Percentiles rank a stretch among this genome's conserved stretches.
Evolutionary conservation across 305 asterid genomes (phyloP).

Genomic region (Solanum chacoense): DNA sequence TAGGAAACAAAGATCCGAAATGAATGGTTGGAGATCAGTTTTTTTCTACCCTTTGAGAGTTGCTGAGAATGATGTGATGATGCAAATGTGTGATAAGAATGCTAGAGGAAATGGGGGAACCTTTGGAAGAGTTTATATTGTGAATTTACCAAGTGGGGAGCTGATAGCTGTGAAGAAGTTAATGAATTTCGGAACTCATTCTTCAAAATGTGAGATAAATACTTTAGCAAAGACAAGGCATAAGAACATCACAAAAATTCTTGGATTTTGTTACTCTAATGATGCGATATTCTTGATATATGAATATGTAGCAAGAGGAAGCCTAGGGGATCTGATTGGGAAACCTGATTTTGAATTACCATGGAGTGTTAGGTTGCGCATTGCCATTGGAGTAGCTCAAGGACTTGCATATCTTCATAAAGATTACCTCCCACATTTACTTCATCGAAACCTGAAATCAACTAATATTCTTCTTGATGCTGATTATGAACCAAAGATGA

Average conservation of each 20-base stretch:
- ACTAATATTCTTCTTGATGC: slow-evolving; percentile 57
- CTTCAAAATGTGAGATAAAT: slow-evolving; percentile 56
- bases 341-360: slow-evolving; percentile 32
- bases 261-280: slow-evolving; percentile 61
- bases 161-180: slow-evolving; percentile 58
- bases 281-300: slow-evolving; percentile 56
- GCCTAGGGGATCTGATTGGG: slow-evolving; percentile 57
- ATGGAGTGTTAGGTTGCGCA: slow-evolving; percentile 56
- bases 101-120: slow-evolving; percentile 37
- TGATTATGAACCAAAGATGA: slow-evolving; percentile 68
- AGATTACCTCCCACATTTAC: slow-evolving; percentile 65
- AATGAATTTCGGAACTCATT: slow-evolving; percentile 29
- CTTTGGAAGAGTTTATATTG: slow-evolving; percentile 55
- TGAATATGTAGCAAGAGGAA: slow-evolving; percentile 61
- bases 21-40: slow-evolving; percentile 46
- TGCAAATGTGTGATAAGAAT: slow-evolving; percentile 58
- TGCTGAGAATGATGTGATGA: slow-evolving; percentile 50
- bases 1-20: slow-evolving; percentile 18
- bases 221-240: slow-evolving; percentile 74
- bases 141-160: slow-evolving; percentile 69
- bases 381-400: slow-evolving; percentile 68
- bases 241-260: slow-evolving; percentile 53
- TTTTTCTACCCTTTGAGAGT: slow-evolving; percentile 79
- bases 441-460: slow-evolving; percentile 64
- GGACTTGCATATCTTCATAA: slow-evolving; percentile 77